Conservation (phyloP, 768 basidiomycete genomes). For the Lentinula lateritia region DNA sequence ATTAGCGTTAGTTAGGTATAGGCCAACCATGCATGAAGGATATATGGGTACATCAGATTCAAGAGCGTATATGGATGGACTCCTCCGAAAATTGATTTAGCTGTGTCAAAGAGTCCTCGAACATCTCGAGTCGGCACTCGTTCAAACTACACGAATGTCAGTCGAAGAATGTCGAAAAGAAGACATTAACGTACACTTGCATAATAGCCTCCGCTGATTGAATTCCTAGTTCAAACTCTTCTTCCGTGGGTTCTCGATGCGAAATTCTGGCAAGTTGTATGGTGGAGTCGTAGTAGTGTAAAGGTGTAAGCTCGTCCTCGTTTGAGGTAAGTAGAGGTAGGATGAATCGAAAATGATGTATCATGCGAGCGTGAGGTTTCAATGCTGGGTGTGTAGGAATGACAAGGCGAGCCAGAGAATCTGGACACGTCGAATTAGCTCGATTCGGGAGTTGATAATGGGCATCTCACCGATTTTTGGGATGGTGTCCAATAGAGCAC, state of each 20-base stretch:
- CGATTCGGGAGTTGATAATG: background rate
- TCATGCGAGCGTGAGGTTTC: slow-evolving; percentile 71
- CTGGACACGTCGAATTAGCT: slow-evolving; percentile 26
- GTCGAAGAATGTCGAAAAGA: background rate
- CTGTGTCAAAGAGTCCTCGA: slow-evolving; percentile 48
- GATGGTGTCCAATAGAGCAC: slow-evolving; percentile 66
- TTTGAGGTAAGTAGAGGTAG: slow-evolving; percentile 55
- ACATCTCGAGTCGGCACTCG: slow-evolving; percentile 62
- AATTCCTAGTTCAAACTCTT: slow-evolving; percentile 62
- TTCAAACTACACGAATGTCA: slow-evolving; percentile 37
- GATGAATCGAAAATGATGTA: slow-evolving; percentile 77
- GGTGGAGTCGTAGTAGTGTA: slow-evolving; percentile 76
- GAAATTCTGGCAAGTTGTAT: slow-evolving; percentile 68
- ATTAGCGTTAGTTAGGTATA: background rate
- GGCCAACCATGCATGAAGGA: background rate
- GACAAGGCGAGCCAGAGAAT: slow-evolving; percentile 61
- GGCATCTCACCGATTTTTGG: slow-evolving; percentile 54
- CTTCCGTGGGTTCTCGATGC: slow-evolving; percentile 54
- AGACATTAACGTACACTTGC: slow-evolving; percentile 41
- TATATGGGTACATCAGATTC: background rate
- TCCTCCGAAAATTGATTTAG: slow-evolving; percentile 21
- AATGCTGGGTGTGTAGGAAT: slow-evolving; percentile 68
- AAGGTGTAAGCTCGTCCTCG: slow-evolving; percentile 57
- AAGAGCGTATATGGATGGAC: slow-evolving; percentile 9
- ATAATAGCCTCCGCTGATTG: slow-evolving; percentile 57